phyloP scores from a whole-genome alignment of 176 grass and related monocot species.

The Otatea glauca region DNA sequence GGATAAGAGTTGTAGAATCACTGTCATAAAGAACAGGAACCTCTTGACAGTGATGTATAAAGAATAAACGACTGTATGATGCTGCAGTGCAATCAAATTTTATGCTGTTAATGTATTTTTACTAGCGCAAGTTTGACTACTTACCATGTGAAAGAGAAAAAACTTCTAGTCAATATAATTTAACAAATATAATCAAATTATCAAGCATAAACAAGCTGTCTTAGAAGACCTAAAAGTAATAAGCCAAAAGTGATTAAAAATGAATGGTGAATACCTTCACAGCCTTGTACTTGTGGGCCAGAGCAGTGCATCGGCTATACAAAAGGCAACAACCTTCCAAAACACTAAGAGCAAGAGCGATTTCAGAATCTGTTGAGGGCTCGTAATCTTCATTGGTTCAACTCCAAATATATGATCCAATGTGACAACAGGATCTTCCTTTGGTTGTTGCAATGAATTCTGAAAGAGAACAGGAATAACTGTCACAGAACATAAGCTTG shows the following conservation, averaged over 20 bases:
- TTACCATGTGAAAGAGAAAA: constrained; percentile 16
- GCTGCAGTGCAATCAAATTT: not conserved
- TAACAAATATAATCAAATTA: not conserved
- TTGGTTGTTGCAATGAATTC: constrained; percentile 77
- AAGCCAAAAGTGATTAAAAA: constrained; percentile 21
- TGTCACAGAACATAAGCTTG: constrained; percentile 71
- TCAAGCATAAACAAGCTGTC: not conserved
- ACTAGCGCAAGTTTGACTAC: not conserved
- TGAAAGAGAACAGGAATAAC: constrained; percentile 98
- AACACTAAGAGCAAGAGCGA: constrained; percentile 94
- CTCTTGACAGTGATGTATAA: not conserved
- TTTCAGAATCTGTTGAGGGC: constrained; percentile 85
- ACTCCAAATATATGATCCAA: constrained; percentile 83
- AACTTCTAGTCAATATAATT: not conserved
- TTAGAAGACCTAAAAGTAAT: not conserved
- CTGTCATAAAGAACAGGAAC: constrained; percentile 8
- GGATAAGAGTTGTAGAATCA: constrained; percentile 18
- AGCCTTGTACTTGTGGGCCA: constrained; percentile 90
- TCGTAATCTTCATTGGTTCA: constrained; percentile 78
- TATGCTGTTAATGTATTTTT: not conserved
- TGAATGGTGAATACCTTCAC: constrained; percentile 61
- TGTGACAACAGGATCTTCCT: constrained; percentile 65
- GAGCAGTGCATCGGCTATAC: constrained; percentile 80
- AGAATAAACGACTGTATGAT: not conserved
- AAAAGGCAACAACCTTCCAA: constrained; percentile 97